These are phyloP conservation scores for Coniella lustricola DNA, from an alignment of 2,329 filamentous ascomycete genomes.

Conservation along the genomic window DNA sequence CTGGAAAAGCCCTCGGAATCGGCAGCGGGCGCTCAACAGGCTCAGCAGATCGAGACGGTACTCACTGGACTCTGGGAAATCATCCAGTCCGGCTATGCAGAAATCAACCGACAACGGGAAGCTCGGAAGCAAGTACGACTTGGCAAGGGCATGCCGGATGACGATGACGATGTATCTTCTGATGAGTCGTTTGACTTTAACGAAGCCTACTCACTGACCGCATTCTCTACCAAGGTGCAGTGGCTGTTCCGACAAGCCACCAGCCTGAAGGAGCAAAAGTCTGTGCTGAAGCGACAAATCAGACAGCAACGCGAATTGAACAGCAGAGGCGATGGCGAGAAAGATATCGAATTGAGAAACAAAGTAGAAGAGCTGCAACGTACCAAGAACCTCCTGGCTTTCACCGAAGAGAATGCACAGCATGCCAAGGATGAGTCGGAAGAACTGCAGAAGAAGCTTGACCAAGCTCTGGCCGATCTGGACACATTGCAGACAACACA, in stretches of 20 bases:
- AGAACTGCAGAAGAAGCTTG: conserved; percentile 42
- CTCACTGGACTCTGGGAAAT: conserved; percentile 51
- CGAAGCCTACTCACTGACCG: conserved; percentile 63
- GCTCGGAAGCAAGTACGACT: conserved; percentile 45
- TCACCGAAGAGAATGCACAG: conserved; percentile 23
- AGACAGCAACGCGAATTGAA: conserved; percentile 93
- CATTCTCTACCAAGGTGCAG: conserved; percentile 73
- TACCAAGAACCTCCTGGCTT: conserved; percentile 23
- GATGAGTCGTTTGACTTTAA: conserved; percentile 51
- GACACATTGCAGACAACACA: conserved; percentile 30
- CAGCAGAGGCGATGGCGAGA: conserved; percentile 70
- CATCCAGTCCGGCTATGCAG: conserved; percentile 48
- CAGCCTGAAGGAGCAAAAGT: conserved; percentile 77
- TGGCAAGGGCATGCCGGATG: conserved; percentile 46
- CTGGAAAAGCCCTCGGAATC: conserved; percentile 29
- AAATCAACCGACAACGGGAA: conserved; percentile 46
- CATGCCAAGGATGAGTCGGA: conserved; percentile 23
- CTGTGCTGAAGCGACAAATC: conserved; percentile 82
- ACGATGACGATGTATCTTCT: conserved; percentile 56
- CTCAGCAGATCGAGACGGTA: conserved; percentile 49
- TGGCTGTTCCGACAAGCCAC: conserved; percentile 72
- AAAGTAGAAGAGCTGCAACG: conserved; percentile 50
- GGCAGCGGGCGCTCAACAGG: conserved; percentile 30
- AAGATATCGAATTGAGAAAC: conserved; percentile 55
- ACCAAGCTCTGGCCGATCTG: conserved; percentile 40